phyloP scores from a whole-genome alignment of 2,329 filamentous ascomycete genomes.

The Zymoseptoria crescenta region DNA sequence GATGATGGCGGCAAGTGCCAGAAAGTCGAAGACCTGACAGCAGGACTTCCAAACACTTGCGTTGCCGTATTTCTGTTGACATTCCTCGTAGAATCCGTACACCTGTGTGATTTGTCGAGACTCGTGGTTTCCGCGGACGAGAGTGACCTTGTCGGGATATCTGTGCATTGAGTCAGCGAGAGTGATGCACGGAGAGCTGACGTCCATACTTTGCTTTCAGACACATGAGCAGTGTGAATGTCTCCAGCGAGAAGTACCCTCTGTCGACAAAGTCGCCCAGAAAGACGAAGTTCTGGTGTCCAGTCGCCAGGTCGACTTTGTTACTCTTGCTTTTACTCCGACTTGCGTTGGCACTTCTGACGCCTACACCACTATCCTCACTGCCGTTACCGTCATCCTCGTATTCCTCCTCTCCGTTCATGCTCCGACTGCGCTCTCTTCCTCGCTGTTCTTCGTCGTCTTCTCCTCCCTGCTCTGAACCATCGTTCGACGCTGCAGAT shows the following conservation, averaged over 20 bases:
- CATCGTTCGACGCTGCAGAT: conserved; percentile 41
- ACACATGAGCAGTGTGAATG: conserved; percentile 64
- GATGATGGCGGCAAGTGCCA: conserved; percentile 65
- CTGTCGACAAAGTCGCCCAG: conserved; percentile 67
- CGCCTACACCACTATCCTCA: conserved; percentile 36
- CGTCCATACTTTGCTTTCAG: conserved; percentile 58
- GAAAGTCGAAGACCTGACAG: conserved; percentile 71
- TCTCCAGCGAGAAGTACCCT: conserved; percentile 67
- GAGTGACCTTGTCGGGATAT: conserved; percentile 63
- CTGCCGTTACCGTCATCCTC: conserved; percentile 45
- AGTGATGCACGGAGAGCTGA: background rate
- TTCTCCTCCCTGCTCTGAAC: conserved; percentile 29
- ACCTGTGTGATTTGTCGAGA: conserved; percentile 71
- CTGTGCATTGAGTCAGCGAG: conserved; percentile 29
- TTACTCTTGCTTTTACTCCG: conserved; percentile 30
- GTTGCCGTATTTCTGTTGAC: conserved; percentile 68
- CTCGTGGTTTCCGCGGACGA: conserved; percentile 68
- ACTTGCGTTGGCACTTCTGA: conserved; percentile 29
- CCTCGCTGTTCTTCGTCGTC: conserved; percentile 38
- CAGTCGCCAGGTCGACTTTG: conserved; percentile 37
- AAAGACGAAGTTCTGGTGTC: conserved; percentile 64
- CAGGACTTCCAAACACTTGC: conserved; percentile 73
- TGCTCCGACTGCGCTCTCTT: conserved; percentile 29
- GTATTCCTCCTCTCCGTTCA: conserved; percentile 36
- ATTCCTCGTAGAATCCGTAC: conserved; percentile 73